Percentiles rank a stretch among this genome's conserved stretches.
These are phyloP conservation scores for Colletotrichum sidae DNA, from an alignment of 2,329 filamentous ascomycete genomes.

Conservation along the genomic window DNA sequence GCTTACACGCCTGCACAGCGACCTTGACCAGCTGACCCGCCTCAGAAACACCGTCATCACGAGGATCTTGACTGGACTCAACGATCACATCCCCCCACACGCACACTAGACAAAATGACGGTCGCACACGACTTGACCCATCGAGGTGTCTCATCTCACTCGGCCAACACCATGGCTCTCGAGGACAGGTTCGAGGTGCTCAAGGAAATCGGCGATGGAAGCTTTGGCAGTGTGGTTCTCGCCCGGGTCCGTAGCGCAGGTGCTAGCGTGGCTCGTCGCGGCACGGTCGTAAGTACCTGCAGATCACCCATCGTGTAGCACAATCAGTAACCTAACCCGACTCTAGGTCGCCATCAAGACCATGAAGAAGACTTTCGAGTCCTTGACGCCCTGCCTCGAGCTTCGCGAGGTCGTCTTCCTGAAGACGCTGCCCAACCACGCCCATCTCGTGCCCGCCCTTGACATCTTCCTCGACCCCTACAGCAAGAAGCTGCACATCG, in stretches of 20 bases:
- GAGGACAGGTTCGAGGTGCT: slow-evolving; percentile 97
- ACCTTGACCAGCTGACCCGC: slow-evolving; percentile 36
- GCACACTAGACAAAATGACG: slow-evolving; percentile 70
- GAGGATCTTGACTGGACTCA: slow-evolving; percentile 38
- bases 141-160: slow-evolving; percentile 70
- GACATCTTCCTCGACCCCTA: slow-evolving; percentile 98
- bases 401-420: slow-evolving; percentile 97
- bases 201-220: slow-evolving; percentile 98
- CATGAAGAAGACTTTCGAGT: slow-evolving; percentile 99
- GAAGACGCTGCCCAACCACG: slow-evolving; percentile 86
- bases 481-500: slow-evolving; percentile 96
- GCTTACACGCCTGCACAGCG: slow-evolving; percentile 40
- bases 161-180: slow-evolving; percentile 69
- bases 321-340: slow-evolving; percentile 17
- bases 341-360: slow-evolving; percentile 96
- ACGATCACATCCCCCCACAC: slow-evolving; percentile 32
- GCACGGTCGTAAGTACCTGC: slow-evolving; percentile 81
- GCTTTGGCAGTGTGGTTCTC: slow-evolving; percentile 95
- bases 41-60: slow-evolving; percentile 35
- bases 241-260: slow-evolving; percentile 93
- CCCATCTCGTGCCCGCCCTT: slow-evolving; percentile 94
- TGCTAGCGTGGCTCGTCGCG: slow-evolving; percentile 86
- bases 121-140: slow-evolving; percentile 79
- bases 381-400: slow-evolving; percentile 88
- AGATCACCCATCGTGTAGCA: slow-evolving; percentile 11